phyloP scores from a whole-genome alignment of 2,329 filamentous ascomycete genomes.

The Phaeosphaeriaceae sp. region DNA sequence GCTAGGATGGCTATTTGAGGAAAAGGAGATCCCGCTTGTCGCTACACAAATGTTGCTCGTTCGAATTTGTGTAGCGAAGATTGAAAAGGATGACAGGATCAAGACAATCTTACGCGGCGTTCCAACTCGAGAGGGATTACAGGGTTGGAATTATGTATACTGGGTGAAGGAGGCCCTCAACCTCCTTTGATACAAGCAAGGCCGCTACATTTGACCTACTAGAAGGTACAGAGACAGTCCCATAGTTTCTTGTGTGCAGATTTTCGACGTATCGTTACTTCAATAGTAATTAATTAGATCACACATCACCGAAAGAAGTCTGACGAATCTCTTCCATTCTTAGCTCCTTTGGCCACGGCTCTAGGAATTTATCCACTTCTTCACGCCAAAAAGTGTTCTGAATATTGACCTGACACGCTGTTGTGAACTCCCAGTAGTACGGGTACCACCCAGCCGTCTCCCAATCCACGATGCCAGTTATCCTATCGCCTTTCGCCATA shows the following conservation, averaged over 20 bases:
- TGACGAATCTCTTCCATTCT: slow-evolving; percentile 51
- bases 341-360: slow-evolving; percentile 44
- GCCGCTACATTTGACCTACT: slow-evolving; percentile 36
- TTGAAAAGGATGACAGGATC: slow-evolving; percentile 45
- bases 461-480: slow-evolving; percentile 58
- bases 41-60: slow-evolving; percentile 42
- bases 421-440: slow-evolving; percentile 55
- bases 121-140: slow-evolving; percentile 45
- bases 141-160: slow-evolving; percentile 45
- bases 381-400: slow-evolving; percentile 40
- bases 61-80: slow-evolving; percentile 50
- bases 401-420: slow-evolving; percentile 50
- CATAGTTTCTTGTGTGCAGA: slow-evolving; percentile 11
- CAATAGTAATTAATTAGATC: not conserved
- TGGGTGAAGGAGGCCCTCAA: not conserved
- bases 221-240: slow-evolving; percentile 28
- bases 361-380: slow-evolving; percentile 16
- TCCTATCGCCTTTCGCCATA: slow-evolving; percentile 47
- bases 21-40: slow-evolving; percentile 14
- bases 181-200: slow-evolving; percentile 18
- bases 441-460: slow-evolving; percentile 58
- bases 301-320: slow-evolving; percentile 17
- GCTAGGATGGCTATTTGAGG: slow-evolving; percentile 36
- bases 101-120: slow-evolving; percentile 38
- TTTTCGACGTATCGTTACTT: slow-evolving; percentile 1